Conservation (phyloP, 2,329 filamentous ascomycete genomes). For the Nannizziopsis barbatae region DNA sequence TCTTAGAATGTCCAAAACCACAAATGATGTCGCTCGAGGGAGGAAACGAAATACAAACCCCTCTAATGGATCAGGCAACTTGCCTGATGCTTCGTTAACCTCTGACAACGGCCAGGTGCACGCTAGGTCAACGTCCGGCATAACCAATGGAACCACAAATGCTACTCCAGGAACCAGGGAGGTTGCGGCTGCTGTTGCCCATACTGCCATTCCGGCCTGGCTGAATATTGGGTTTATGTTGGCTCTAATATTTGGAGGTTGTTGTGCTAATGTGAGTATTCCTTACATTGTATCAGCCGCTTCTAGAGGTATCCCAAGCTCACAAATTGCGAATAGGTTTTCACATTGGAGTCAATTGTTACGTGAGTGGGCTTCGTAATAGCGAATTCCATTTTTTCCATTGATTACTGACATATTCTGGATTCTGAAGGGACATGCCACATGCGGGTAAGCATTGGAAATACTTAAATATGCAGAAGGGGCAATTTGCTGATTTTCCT, state of each 20-base stretch:
- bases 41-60: no score
- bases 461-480: conserved; percentile 12
- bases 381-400: conserved; percentile 10
- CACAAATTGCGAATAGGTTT: conserved; percentile 51
- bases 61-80: no score
- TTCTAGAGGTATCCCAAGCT: neutral
- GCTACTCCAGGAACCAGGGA: neutral
- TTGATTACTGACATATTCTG: conserved; percentile 1
- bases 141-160: neutral
- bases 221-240: conserved; percentile 58
- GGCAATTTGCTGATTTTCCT: conserved; percentile 2
- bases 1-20: no score
- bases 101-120: no score
- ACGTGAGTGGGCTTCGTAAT: conserved; percentile 50
- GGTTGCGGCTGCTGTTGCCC: conserved; percentile 23
- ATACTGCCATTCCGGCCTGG: conserved; percentile 45
- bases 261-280: conserved; percentile 70
- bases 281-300: no score
- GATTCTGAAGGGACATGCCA: conserved; percentile 4
- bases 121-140: neutral
- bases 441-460: conserved; percentile 10
- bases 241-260: conserved; percentile 84
- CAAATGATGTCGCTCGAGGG: no score
- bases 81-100: no score
- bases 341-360: conserved; percentile 86